These are phyloP conservation scores for Candida michaelii DNA, from an alignment of 805 yeast species.

Conservation along the genomic window DNA sequence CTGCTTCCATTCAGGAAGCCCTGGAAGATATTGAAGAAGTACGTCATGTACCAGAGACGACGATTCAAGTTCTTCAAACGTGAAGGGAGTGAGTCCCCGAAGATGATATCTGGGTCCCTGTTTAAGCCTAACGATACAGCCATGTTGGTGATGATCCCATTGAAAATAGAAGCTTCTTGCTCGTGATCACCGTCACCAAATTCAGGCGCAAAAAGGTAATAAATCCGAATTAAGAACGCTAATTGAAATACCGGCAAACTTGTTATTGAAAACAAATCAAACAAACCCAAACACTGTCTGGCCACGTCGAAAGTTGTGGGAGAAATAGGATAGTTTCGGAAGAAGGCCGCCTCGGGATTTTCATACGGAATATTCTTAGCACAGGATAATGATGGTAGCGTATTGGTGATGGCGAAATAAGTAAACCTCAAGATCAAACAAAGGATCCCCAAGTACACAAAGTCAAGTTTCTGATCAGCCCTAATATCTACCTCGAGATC, in stretches of 20 bases:
- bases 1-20: conserved; percentile 32
- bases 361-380: background rate
- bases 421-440: conserved; percentile 33
- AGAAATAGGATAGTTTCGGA: conserved; percentile 28
- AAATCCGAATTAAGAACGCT: conserved; percentile 50
- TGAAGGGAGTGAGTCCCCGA: conserved; percentile 19
- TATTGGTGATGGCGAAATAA: conserved; percentile 33
- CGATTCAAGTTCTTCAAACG: conserved; percentile 25
- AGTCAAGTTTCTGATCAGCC: conserved; percentile 30
- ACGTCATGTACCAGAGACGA: conserved; percentile 34
- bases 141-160: conserved; percentile 62
- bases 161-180: conserved; percentile 48
- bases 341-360: background rate
- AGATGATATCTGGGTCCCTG: conserved; percentile 60
- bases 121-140: conserved; percentile 67
- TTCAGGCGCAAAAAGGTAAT: conserved; percentile 49
- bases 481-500: conserved; percentile 22
- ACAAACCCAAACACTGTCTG: conserved; percentile 34
- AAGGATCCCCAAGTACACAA: conserved; percentile 34
- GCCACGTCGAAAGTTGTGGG: conserved; percentile 30
- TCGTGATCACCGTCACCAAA: conserved; percentile 61
- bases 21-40: conserved; percentile 22
- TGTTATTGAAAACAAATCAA: conserved; percentile 33
- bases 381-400: conserved; percentile 16
- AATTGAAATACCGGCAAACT: conserved; percentile 54